Evolutionary conservation across 2,329 filamentous ascomycete genomes (phyloP).

Genomic region (Zasmidium angulare): DNA sequence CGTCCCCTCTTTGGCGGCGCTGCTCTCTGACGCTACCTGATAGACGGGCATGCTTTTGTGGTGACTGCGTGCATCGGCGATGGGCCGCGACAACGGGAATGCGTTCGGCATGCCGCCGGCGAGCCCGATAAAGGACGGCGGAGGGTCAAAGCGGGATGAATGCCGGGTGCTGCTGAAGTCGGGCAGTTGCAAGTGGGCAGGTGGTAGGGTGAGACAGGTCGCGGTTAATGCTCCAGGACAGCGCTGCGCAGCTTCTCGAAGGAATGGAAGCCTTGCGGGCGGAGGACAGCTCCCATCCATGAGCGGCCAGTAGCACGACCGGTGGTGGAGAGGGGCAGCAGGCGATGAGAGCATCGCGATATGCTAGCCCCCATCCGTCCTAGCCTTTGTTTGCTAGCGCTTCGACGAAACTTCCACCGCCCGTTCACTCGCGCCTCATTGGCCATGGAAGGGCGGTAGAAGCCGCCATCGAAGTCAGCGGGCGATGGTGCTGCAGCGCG

Average conservation of each 20-base stretch:
- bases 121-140: background rate
- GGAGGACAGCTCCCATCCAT: background rate
- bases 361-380: no score
- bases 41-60: background rate
- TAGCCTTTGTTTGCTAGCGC: background rate
- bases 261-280: background rate
- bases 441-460: background rate
- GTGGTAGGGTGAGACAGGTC: background rate
- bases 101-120: background rate
- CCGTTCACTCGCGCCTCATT: no score
- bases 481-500: background rate
- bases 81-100: background rate
- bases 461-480: background rate
- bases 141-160: background rate
- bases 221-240: background rate
- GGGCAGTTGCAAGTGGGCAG: background rate
- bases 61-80: background rate
- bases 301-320: background rate
- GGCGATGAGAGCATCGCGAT: no score
- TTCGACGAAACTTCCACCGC: background rate
- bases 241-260: background rate
- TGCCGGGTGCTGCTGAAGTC: background rate
- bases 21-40: no score
- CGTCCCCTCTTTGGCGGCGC: background rate
- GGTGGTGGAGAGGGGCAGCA: background rate